Base-by-base conservation (phyloP, 495 filamentous ascomycete genomes). In the Penicillium lividum region DNA sequence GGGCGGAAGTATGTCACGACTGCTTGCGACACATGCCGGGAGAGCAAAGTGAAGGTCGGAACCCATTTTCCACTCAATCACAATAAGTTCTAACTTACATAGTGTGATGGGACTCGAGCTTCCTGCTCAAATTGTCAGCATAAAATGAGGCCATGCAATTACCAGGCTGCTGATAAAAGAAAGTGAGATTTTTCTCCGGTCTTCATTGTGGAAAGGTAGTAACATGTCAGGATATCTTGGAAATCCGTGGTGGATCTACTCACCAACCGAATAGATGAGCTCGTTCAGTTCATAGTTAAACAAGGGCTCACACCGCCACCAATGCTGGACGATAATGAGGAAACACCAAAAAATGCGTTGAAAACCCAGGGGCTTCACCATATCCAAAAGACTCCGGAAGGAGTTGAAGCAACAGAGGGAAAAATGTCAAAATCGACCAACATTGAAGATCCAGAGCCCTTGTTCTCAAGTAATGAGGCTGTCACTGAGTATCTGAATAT, bases 21-120 rank as follows among this genome's bases (percentile, higher is more conserved):
- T 30, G 57, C 57, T 27, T 59, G 57, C 44, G 57, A 59, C 33
- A 51, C 57, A 11, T 59, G 57, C 27, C 31, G 57, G 18, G 43
- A 50, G 44, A 54, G 57, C 44, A 59, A 59, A 43, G 51, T 59
- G 9, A 59, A 59, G 57, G 57, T 59, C 51, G 43, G 57, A 59
- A 54, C 42, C 38, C 57, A 29, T 18, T 59, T 49, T 54, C 57
- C 57, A 48, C 33, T 9, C 6, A 47, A 15, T 40, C 13, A 40
- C 1, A 5, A 40, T 34, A 29, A 28, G 27, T 22, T 31, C 27
- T 57, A n/a, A 57, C 33, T 10, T 11, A 2, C 22, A 57, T 33
- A 59, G 57, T 59, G 57, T 15, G 57, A 59, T 54, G 57, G 57
- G 13, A 25, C 8, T 22, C 57, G 50, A 22, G 51, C 57, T 8